phyloP scores from a whole-genome alignment of 345 rosid genomes.

The Moringa oleifera region DNA sequence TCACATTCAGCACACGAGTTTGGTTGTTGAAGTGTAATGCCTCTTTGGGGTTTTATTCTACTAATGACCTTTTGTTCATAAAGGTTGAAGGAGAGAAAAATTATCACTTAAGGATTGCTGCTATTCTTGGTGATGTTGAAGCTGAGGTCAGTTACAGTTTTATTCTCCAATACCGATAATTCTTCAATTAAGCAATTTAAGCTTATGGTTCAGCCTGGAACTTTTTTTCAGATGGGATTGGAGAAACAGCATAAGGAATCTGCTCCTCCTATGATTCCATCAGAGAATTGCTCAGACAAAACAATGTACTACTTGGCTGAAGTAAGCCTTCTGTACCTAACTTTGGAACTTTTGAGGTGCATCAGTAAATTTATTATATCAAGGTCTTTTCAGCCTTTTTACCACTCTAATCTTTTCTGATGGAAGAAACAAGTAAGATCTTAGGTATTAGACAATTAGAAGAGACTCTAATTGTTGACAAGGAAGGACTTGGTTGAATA shows the following conservation, averaged over 20 bases:
- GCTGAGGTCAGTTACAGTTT: conserved; percentile 71
- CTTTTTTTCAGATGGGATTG: conserved; percentile 67
- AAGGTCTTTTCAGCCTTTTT: not conserved
- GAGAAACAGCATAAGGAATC: conserved; percentile 95
- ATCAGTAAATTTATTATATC: too few species aligned
- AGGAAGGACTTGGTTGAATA: not conserved
- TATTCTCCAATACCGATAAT: not conserved
- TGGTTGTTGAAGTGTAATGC: conserved; percentile 4
- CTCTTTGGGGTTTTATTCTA: conserved; percentile 9
- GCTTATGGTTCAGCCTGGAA: conserved; percentile 9
- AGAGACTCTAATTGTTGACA: not conserved
- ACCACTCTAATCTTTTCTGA: too few species aligned
- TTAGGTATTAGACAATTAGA: not conserved
- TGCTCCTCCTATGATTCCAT: conserved; percentile 75
- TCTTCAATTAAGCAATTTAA: not conserved
- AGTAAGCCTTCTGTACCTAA: conserved; percentile 39
- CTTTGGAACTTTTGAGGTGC: too few species aligned
- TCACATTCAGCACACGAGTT: conserved; percentile 1
- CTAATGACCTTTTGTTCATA: conserved; percentile 9
- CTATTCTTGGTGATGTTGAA: conserved; percentile 90
- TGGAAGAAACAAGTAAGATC: not conserved
- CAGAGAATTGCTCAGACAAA: conserved; percentile 60
- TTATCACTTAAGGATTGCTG: conserved; percentile 79
- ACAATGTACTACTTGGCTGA: conserved; percentile 79
- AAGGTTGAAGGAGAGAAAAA: conserved; percentile 96